phyloP scores from a whole-genome alignment of 192 early-diverging fungal species.

The Rhizophagus sp. region DNA sequence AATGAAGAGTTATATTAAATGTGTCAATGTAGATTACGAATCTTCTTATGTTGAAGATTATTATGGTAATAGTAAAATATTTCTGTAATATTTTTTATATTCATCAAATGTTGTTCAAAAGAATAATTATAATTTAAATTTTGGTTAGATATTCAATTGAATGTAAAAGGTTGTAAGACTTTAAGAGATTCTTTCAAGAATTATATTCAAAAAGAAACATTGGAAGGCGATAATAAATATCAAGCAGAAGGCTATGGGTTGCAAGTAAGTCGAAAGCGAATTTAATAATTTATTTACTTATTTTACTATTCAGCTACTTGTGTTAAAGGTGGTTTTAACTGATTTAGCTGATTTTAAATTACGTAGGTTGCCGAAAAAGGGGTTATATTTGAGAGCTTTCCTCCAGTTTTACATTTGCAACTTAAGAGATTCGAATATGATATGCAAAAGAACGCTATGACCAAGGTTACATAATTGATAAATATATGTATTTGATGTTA shows the following conservation, averaged over 20 bases:
- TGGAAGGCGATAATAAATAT: conserved; percentile 98
- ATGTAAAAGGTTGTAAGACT: conserved; percentile 92
- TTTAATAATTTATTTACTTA: too few species aligned
- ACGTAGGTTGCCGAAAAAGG: conserved; percentile 87
- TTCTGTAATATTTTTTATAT: not conserved
- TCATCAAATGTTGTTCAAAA: not conserved
- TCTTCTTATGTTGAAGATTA: conserved; percentile 93
- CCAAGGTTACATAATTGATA: conserved; percentile 61
- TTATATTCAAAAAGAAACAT: conserved; percentile 86
- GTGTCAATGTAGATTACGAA: conserved; percentile 93
- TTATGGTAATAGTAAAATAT: conserved; percentile 64
- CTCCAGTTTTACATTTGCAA: conserved; percentile 94
- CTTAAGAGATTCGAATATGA: conserved; percentile 99
- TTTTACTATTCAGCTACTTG: not conserved
- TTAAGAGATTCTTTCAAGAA: conserved; percentile 88
- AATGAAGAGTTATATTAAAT: conserved; percentile 97
- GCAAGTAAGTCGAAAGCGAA: conserved; percentile 48
- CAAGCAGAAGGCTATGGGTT: conserved; percentile 91
- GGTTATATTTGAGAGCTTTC: conserved; percentile 90
- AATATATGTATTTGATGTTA: not conserved
- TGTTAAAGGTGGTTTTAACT: not conserved
- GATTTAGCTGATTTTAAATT: not conserved
- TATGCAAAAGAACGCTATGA: conserved; percentile 82
- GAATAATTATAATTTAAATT: not conserved
- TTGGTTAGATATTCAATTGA: conserved; percentile 87